phyloP scores from a whole-genome alignment of 2,329 filamentous ascomycete species.

The Whalleya microplaca region DNA sequence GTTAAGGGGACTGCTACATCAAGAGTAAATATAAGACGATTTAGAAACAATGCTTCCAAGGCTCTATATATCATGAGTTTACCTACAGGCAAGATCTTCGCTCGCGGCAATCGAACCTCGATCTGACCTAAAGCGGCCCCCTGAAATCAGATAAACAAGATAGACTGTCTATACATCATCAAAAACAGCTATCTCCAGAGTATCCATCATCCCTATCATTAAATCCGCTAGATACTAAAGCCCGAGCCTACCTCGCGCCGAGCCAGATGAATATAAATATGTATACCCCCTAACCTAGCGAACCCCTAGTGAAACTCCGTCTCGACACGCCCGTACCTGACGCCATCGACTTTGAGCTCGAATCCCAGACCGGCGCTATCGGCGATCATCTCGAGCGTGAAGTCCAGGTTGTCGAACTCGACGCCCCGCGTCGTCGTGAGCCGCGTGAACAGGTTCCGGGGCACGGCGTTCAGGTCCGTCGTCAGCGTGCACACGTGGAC shows the following conservation, averaged over 20 bases:
- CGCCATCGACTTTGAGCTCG: slow-evolving; percentile 77
- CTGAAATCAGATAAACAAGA: not conserved
- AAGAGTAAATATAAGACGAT: too few species aligned
- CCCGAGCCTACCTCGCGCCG: too few species aligned
- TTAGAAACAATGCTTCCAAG: too few species aligned
- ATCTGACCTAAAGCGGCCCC: too few species aligned
- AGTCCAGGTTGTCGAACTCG: slow-evolving; percentile 82
- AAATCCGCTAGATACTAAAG: not conserved
- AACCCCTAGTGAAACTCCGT: slow-evolving; percentile 79
- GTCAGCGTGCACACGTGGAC: slow-evolving; percentile 78
- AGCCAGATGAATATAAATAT: not conserved
- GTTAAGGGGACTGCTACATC: too few species aligned
- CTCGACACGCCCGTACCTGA: slow-evolving; percentile 75
- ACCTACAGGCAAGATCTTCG: too few species aligned
- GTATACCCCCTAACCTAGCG: too few species aligned
- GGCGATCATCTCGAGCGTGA: slow-evolving; percentile 82
- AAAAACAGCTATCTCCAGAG: not conserved
- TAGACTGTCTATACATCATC: not conserved
- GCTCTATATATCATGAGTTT: too few species aligned
- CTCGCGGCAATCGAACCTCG: too few species aligned
- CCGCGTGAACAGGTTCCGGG: slow-evolving; percentile 72
- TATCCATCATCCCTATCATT: not conserved
- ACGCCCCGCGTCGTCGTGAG: slow-evolving; percentile 78
- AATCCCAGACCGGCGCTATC: slow-evolving; percentile 77
- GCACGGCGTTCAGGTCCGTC: slow-evolving; percentile 78